phyloP scores from a whole-genome alignment of 1,139 yeast species.

The Magnusiomyces tetraspermus region DNA sequence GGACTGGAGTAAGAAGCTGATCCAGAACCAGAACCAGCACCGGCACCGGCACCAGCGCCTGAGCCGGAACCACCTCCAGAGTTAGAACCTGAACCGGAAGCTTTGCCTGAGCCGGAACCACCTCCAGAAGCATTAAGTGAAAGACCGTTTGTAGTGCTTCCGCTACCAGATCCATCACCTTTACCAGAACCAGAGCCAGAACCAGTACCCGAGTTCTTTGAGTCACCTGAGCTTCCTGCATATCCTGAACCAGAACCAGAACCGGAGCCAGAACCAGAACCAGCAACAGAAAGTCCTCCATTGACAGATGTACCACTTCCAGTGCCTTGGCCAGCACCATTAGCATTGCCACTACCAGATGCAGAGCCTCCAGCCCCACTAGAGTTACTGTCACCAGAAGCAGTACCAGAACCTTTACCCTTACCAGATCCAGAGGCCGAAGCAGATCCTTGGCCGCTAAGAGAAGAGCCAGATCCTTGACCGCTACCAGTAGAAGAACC shows the following conservation, averaged over 20 bases:
- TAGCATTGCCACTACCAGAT: background rate
- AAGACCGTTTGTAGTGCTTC: background rate
- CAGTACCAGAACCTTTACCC: background rate
- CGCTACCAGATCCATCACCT: background rate
- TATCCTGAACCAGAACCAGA: background rate
- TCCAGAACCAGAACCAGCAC: conserved; percentile 2
- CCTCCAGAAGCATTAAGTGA: background rate
- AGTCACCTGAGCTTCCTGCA: background rate
- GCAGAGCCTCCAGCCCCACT: background rate
- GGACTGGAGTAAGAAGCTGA: conserved; percentile 1
- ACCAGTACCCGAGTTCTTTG: background rate
- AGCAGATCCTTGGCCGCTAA: background rate
- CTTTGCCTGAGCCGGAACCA: conserved; percentile 2
- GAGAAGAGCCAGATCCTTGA: background rate
- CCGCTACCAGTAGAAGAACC: background rate
- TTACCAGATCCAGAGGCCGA: background rate
- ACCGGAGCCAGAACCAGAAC: background rate
- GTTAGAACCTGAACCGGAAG: background rate
- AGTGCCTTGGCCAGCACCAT: background rate
- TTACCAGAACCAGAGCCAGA: background rate
- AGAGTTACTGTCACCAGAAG: background rate
- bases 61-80: background rate
- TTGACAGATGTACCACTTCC: background rate
- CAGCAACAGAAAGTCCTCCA: background rate
- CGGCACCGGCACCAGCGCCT: background rate